Evolutionary conservation across 2,329 filamentous ascomycete genomes (phyloP).

Genomic region (Apiospora hydei): DNA sequence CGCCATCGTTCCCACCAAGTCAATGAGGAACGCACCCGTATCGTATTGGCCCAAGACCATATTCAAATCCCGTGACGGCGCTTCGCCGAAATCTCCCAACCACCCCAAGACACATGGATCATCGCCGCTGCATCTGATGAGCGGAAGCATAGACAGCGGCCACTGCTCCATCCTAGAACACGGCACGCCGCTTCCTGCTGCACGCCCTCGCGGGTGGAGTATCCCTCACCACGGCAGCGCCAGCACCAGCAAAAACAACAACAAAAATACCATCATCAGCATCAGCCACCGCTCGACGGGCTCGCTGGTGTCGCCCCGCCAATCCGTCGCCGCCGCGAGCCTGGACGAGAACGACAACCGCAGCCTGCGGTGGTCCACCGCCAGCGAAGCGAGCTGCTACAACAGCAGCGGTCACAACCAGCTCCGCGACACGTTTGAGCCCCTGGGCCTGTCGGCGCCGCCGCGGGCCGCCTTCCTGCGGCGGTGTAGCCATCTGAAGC

Average conservation of each 20-base stretch:
- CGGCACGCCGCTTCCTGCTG: neutral
- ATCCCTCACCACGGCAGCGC: neutral
- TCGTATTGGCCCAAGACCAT: neutral
- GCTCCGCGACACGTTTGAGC: neutral
- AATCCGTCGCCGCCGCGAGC: neutral
- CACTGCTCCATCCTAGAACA: neutral
- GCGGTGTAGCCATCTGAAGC: neutral
- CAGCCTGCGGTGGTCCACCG: neutral
- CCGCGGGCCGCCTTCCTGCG: neutral
- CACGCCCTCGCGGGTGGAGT: neutral
- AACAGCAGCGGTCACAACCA: neutral
- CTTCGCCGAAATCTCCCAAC: neutral
- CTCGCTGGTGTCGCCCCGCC: neutral
- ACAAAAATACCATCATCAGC: neutral
- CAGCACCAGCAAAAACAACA: neutral
- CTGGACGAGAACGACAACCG: neutral
- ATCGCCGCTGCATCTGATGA: neutral
- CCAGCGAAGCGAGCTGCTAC: neutral
- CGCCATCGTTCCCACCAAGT: neutral
- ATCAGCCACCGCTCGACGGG: neutral
- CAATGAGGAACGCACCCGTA: neutral
- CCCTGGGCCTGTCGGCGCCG: neutral
- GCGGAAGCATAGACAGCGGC: constrained; percentile 10
- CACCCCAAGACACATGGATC: neutral
- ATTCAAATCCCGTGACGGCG: neutral